Evolutionary conservation across 805 yeast species (phyloP), one percentile per base, ranked within the genome.

Genomic region (Wickerhamiella vanderwaltii): DNA sequence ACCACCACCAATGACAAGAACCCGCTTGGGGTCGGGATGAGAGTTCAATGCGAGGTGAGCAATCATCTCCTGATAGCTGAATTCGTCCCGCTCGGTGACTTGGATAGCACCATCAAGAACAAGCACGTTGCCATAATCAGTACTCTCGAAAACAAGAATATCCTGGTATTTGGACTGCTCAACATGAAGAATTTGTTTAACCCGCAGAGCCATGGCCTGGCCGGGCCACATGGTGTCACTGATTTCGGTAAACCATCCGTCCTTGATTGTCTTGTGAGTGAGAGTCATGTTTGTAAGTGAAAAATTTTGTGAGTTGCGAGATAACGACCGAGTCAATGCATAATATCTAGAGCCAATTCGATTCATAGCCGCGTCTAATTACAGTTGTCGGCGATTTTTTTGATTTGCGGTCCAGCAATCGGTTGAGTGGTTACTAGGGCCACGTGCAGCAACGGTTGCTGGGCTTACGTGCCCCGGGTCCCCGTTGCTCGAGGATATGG

Each of bases 161-260:
- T 88, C 97, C 68, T 88, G 98, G 64, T 81, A 88, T 63, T 78
- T 73, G 46, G 95, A 83, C 63, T 79, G 72, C 61, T 80, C 94
- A 48, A 73, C 80, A 65, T 82, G 86, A 51, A 88, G 71, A 41
- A 88, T 73, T 63, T 86, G 77, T 52, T 88, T 85, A 45, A 88
- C 97, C 50, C 77, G 73, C 53, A 88, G 70, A 40, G 86, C 74
- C 91, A 91, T 79, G 52, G 96, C 97, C 71, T 87, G 95, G 51
- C 98, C 98, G 23, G 98, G 97, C 94, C 95, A 88, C 84, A 85
- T 81, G 59, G 94, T 83, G 63, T 87, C 84, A 51, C 94, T 82
- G 61, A 82, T 71, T 65, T 88, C 98, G 56, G 88, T 77, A 68
- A 88, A 88, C 98, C 98, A 88, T 58, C 96, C 96, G 64, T 91